A percentile compares a stretch with the other conserved stretches of the same genome.
Evolutionary conservation across 2,329 filamentous ascomycete genomes (phyloP).

Genomic region (Ceratocystis smalleyi): DNA sequence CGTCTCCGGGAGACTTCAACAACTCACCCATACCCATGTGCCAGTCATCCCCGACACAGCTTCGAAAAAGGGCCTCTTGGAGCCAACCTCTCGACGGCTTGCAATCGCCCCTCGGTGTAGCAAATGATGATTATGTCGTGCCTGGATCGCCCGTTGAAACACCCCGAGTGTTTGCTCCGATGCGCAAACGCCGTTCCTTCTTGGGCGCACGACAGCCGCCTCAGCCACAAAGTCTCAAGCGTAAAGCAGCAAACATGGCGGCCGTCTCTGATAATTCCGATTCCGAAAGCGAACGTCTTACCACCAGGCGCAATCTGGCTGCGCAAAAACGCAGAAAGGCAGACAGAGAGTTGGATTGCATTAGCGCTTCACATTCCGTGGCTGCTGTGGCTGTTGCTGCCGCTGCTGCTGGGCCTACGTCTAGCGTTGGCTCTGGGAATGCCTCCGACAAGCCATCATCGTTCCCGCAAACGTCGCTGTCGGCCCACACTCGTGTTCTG

Average conservation of each 20-base stretch:
- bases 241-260: not conserved
- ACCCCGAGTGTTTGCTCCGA: not conserved
- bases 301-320: not conserved
- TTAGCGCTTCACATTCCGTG: not conserved
- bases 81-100: not conserved
- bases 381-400: not conserved
- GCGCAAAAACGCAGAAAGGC: constrained; percentile 9
- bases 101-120: not conserved
- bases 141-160: constrained; percentile 9
- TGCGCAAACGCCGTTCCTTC: constrained; percentile 7
- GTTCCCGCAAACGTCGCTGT: not conserved
- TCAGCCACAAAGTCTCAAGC: not conserved
- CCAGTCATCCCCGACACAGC: constrained; percentile 16
- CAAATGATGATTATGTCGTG: not conserved
- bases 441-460: not conserved
- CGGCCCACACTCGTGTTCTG: not conserved
- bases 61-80: not conserved
- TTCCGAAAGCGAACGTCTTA: not conserved
- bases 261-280: not conserved
- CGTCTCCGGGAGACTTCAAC: constrained; percentile 35
- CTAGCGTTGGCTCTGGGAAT: not conserved
- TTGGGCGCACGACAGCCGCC: not conserved
- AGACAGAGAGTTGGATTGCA: not conserved
- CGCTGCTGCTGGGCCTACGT: not conserved
- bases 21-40: constrained; percentile 33